These are phyloP conservation scores for Coniochaeta prunicola DNA, from an alignment of 2,329 filamentous ascomycete genomes.

Conservation along the genomic window DNA sequence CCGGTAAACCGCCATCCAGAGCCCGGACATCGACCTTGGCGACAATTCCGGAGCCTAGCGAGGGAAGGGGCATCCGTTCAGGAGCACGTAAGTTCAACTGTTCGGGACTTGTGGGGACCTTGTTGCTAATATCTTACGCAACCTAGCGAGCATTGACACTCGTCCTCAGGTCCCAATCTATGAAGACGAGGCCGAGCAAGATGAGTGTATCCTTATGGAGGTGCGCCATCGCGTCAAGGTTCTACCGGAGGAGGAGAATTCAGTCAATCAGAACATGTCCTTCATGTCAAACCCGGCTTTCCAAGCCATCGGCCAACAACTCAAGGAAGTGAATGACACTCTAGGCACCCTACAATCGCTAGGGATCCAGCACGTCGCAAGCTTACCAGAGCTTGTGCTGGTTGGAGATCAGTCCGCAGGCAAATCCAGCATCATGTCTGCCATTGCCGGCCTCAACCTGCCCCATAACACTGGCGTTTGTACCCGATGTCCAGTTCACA, in stretches of 20 bases:
- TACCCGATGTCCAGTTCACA: constrained; percentile 74
- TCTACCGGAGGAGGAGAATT: constrained; percentile 2
- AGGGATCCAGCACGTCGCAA: constrained; percentile 63
- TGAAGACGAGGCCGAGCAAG: constrained; percentile 11
- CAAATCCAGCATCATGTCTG: constrained; percentile 65
- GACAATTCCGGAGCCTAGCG: background rate
- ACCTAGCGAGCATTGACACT: constrained; percentile 21
- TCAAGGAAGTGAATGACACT: constrained; percentile 58
- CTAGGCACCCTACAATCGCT: constrained; percentile 63
- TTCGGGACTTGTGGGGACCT: background rate
- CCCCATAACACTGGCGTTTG: constrained; percentile 67
- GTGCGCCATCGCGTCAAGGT: constrained; percentile 9
- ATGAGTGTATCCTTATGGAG: constrained; percentile 19
- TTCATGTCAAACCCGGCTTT: constrained; percentile 30
- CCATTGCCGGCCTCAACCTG: constrained; percentile 61
- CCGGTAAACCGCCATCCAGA: background rate
- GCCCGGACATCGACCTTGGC: background rate
- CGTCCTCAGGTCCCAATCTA: constrained; percentile 1
- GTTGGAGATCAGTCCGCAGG: constrained; percentile 82
- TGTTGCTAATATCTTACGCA: background rate
- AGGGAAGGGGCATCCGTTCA: constrained; percentile 10
- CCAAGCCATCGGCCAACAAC: constrained; percentile 50
- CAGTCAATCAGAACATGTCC: constrained; percentile 11
- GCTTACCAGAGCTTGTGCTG: constrained; percentile 71
- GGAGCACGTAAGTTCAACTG: constrained; percentile 12